These are phyloP conservation scores for Puccinia novopanici DNA, from an alignment of 1,284 basidiomycete species.

Conservation along the genomic window DNA sequence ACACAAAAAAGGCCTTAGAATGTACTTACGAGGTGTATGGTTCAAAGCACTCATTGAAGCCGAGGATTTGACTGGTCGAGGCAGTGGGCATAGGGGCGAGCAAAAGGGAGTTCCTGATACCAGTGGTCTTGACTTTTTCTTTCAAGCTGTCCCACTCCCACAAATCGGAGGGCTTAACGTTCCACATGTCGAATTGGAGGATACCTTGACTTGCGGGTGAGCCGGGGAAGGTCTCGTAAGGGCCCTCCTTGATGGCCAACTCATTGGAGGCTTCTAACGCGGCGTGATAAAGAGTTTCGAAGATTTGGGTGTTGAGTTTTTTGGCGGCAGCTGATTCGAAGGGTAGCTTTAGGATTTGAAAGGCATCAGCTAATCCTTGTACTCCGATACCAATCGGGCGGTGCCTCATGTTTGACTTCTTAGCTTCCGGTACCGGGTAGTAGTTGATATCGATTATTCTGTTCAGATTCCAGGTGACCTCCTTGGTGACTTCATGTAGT, in stretches of 20 bases:
- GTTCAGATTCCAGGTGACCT: conserved; percentile 86
- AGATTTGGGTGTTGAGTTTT: conserved; percentile 90
- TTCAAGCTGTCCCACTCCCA: conserved; percentile 95
- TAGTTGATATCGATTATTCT: conserved; percentile 87
- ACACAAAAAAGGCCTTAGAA: conserved; percentile 34
- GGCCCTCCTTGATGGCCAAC: conserved; percentile 76
- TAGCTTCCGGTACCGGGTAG: conserved; percentile 89
- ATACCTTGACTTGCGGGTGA: conserved; percentile 84
- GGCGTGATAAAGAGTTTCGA: conserved; percentile 98
- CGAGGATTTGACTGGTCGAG: conserved; percentile 96
- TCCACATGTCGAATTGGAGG: conserved; percentile 95
- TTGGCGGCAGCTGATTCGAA: conserved; percentile 89
- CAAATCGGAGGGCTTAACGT: conserved; percentile 82
- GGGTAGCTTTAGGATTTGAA: conserved; percentile 94
- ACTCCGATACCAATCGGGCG: conserved; percentile 97
- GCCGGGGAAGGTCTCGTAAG: conserved; percentile 89
- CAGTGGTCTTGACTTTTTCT: conserved; percentile 80
- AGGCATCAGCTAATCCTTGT: conserved; percentile 95
- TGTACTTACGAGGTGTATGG: conserved; percentile 78
- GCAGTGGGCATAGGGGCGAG: conserved; percentile 98
- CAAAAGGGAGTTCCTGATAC: conserved; percentile 90
- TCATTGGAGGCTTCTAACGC: conserved; percentile 90
- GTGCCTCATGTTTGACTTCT: conserved; percentile 92
- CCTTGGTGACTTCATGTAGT: conserved; percentile 90
- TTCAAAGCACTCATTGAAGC: conserved; percentile 98